Conservation (phyloP, 768 basidiomycete genomes). For the Tremella fuciformis region DNA sequence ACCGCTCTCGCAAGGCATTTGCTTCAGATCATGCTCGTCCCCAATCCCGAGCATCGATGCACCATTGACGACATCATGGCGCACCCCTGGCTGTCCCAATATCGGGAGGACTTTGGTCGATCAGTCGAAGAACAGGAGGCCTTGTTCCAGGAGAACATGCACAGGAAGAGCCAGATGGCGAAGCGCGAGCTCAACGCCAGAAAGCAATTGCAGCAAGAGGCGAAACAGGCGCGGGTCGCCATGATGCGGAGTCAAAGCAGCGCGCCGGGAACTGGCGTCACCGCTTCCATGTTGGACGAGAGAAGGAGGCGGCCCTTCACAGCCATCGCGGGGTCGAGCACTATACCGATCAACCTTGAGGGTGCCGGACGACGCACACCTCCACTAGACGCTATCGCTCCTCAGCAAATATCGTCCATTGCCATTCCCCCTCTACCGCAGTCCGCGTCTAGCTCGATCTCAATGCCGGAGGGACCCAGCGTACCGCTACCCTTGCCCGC, state of each 20-base stretch:
- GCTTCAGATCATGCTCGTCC: slow-evolving; percentile 87
- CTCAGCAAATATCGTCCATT: slow-evolving; percentile 4
- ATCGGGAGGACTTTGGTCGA: slow-evolving; percentile 64
- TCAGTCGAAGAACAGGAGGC: slow-evolving; percentile 74
- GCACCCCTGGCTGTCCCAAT: slow-evolving; percentile 78
- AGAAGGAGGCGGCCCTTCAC: slow-evolving; percentile 27
- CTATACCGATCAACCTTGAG: slow-evolving; percentile 41
- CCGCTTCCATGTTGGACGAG: slow-evolving; percentile 39
- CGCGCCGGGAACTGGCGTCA: slow-evolving; percentile 29
- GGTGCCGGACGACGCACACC: slow-evolving; percentile 40
- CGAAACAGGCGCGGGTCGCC: slow-evolving; percentile 23
- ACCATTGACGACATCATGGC: slow-evolving; percentile 74
- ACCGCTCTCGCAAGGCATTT: slow-evolving; percentile 78
- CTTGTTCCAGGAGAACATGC: slow-evolving; percentile 77
- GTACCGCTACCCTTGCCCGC: slow-evolving; percentile 8
- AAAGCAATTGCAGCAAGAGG: slow-evolving; percentile 38
- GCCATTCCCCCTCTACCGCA: slow-evolving; percentile 13
- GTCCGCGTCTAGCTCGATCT: background rate
- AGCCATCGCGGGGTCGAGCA: slow-evolving; percentile 40
- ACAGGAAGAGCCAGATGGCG: slow-evolving; percentile 65
- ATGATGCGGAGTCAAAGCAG: slow-evolving; percentile 37
- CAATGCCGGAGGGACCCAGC: background rate
- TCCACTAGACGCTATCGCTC: slow-evolving; percentile 16
- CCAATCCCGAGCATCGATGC: slow-evolving; percentile 77
- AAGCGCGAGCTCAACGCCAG: slow-evolving; percentile 48